A percentile compares a stretch with the other conserved stretches of the same genome.
These are phyloP conservation scores for Tripterygium wilfordii DNA, from an alignment of 177 flowering plant species.

Conservation along the genomic window DNA sequence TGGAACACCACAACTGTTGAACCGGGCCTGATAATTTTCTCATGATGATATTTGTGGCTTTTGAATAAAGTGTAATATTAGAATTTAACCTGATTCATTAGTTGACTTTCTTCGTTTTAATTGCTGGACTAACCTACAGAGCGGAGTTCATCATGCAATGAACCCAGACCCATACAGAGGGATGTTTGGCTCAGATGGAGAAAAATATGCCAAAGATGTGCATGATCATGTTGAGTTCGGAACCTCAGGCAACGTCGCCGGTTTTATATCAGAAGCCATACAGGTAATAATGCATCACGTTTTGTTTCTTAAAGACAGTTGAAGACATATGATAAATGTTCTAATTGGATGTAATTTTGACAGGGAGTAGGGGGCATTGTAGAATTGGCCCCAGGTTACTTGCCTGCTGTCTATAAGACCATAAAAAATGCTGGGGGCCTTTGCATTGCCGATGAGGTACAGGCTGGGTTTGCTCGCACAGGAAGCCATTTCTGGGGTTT, in stretches of 20 bases:
- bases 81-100: too few species aligned
- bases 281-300: slow-evolving; percentile 42
- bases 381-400: slow-evolving; percentile 88
- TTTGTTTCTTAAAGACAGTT: too few species aligned
- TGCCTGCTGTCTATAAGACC: slow-evolving; percentile 64
- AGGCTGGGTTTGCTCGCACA: slow-evolving; percentile 84
- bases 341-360: too few species aligned
- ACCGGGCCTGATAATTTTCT: too few species aligned
- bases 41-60: too few species aligned
- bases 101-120: too few species aligned
- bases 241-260: slow-evolving; percentile 80
- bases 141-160: slow-evolving; percentile 81
- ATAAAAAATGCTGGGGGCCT: slow-evolving; percentile 87
- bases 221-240: slow-evolving; percentile 74
- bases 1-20: too few species aligned
- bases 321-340: too few species aligned
- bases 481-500: slow-evolving; percentile 98
- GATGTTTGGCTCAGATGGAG: slow-evolving; percentile 79
- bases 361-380: slow-evolving; percentile 94
- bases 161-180: slow-evolving; percentile 98
- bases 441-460: slow-evolving; percentile 95
- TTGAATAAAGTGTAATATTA: too few species aligned
- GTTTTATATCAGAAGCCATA: slow-evolving; percentile 81
- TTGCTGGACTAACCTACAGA: slow-evolving; percentile 35
- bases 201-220: slow-evolving; percentile 81